Evolutionary conservation across 1,284 basidiomycete species (phyloP), one percentile per base, ranked within the genome.

Genomic region (Porphyrellus sp.): DNA sequence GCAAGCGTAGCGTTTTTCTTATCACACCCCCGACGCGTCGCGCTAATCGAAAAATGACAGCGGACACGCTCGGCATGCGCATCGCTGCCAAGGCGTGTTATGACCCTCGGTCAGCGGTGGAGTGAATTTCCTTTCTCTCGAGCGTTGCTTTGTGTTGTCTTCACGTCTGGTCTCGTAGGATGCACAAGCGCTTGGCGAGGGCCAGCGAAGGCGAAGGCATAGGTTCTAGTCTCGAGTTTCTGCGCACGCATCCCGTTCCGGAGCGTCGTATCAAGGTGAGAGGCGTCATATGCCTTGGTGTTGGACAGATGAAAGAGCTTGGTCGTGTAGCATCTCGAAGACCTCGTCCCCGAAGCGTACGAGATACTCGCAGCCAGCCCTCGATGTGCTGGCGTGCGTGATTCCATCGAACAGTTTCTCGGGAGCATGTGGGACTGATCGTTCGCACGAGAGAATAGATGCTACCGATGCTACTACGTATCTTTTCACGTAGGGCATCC

Each of bases 31-130:
- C 28, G 12, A 30, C 12, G 18, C 18, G 15, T 41, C n/a, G 20
- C 34, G 21, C 53, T 60, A 2, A 67, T 31, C 1, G 16, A 34
- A 12, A n/a, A 40, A 25, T 16, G 49, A 33, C 54, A 89, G 89
- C 90, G 33, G 89, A 93, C 65, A 77, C 80, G 28, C 85, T 93
- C 44, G 91, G 91, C 8, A 66, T 93, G 48, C 76, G 76, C 12
- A 74, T 92, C 27, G 85, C 85, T 73, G 76, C 90, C 35, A 80
- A 75, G 51, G 93, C 92, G 0, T 95, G 93, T 68, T 95, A 82
- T 63, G 80, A 94, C 63, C 92, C 92, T 1, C 71, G 70, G 21
- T 88, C 86, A 49, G 82, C 91, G 0, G 81, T 86, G 12, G 77
- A 79, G 89, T 91, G 63, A 64, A 78, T 70, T 18, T 47, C 33